Conservation (phyloP, 1,284 basidiomycete genomes). For the Cryptococcus sp. region DNA sequence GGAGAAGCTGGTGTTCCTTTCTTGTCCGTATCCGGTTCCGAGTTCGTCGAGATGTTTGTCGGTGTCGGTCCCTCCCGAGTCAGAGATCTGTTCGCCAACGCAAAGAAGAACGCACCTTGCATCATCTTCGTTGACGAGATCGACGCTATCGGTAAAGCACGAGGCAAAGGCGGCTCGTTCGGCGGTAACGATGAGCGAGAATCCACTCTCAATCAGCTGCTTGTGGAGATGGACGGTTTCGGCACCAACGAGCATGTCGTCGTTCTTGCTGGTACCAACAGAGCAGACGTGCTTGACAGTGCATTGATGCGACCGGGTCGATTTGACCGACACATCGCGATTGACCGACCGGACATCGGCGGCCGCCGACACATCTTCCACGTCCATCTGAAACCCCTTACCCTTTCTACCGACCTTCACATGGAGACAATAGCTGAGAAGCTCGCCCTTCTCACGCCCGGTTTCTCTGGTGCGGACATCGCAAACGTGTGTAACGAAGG, state of each 20-base stretch:
- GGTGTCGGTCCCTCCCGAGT: constrained; percentile 98
- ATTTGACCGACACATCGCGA: constrained; percentile 95
- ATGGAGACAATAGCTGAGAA: constrained; percentile 77
- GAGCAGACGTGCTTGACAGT: constrained; percentile 92
- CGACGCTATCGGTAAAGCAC: constrained; percentile 95
- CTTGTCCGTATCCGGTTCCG: constrained; percentile 96
- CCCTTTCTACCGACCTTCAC: constrained; percentile 64
- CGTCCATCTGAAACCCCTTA: constrained; percentile 88
- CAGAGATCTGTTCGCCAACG: constrained; percentile 93
- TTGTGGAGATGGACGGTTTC: constrained; percentile 99
- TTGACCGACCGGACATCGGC: constrained; percentile 91
- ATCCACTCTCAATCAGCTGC: constrained; percentile 93
- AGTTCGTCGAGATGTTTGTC: constrained; percentile 99
- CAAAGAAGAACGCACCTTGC: constrained; percentile 96
- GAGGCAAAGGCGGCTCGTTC: constrained; percentile 82
- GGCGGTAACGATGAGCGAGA: constrained; percentile 99
- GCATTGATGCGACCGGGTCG: constrained; percentile 96
- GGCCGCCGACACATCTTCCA: constrained; percentile 92
- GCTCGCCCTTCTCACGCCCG: constrained; percentile 91
- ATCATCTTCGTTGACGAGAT: constrained; percentile 99
- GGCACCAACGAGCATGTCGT: constrained; percentile 94
- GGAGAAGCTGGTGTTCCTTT: constrained; percentile 97
- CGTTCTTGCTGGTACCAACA: constrained; percentile 93
- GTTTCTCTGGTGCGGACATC: constrained; percentile 98
- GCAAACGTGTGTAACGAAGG: constrained; percentile 99